phyloP scores from a whole-genome alignment of 805 yeast genomes.

The Saturnispora bothae region DNA sequence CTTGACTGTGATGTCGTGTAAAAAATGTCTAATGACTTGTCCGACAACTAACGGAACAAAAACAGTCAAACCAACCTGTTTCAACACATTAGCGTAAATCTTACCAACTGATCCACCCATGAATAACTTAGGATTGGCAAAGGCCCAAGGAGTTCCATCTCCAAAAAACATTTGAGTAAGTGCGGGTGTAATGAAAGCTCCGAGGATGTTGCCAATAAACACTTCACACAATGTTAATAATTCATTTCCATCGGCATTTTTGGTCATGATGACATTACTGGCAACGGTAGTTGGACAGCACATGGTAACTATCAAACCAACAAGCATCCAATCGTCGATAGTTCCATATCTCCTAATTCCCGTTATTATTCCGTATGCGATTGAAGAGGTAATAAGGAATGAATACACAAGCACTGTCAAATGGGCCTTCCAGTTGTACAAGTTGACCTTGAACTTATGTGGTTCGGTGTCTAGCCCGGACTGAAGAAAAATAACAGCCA shows the following conservation, averaged over 20 bases:
- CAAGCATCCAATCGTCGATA: conserved; percentile 67
- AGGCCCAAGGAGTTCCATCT: conserved; percentile 71
- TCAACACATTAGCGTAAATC: conserved; percentile 70
- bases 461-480: conserved; percentile 75
- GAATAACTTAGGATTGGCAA: conserved; percentile 71
- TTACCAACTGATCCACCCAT: conserved; percentile 37
- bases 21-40: conserved; percentile 62
- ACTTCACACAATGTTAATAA: conserved; percentile 73
- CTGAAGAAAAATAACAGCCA: conserved; percentile 72
- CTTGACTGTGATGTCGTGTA: conserved; percentile 57
- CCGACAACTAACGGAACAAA: conserved; percentile 86
- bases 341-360: conserved; percentile 49
- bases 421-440: conserved; percentile 77
- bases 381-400: conserved; percentile 43
- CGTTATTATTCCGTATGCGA: conserved; percentile 57
- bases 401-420: conserved; percentile 53
- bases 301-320: conserved; percentile 74
- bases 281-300: conserved; percentile 89
- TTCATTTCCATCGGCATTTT: conserved; percentile 75
- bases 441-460: conserved; percentile 44
- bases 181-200: conserved; percentile 84
- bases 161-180: conserved; percentile 57
- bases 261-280: conserved; percentile 88
- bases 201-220: conserved; percentile 71
- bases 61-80: conserved; percentile 71